phyloP scores from a whole-genome alignment of 2,329 filamentous ascomycete genomes.

The Neofusicoccum parvum region DNA sequence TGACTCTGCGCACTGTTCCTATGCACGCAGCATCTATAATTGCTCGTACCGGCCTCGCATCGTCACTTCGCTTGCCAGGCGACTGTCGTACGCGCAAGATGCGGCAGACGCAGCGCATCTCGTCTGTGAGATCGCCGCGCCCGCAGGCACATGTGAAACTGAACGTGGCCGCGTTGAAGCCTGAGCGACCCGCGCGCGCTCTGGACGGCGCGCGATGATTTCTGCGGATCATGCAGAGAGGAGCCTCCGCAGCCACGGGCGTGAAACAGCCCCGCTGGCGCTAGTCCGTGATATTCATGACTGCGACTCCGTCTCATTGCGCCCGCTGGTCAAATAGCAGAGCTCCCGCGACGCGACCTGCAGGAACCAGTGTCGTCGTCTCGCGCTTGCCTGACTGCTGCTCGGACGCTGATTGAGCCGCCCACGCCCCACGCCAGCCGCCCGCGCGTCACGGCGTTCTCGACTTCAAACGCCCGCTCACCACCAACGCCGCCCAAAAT shows the following conservation, averaged over 20 bases:
- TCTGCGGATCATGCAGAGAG: slow-evolving; percentile 19
- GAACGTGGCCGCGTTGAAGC: slow-evolving; percentile 16
- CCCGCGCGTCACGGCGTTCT: slow-evolving; percentile 16
- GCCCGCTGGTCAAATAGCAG: slow-evolving; percentile 17
- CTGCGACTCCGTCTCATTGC: slow-evolving; percentile 18
- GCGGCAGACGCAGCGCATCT: slow-evolving; percentile 8
- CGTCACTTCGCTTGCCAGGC: slow-evolving; percentile 14
- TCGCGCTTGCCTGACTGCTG: neutral
- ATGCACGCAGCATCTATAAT: neutral
- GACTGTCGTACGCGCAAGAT: slow-evolving; percentile 2
- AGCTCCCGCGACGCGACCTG: neutral
- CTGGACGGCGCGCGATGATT: slow-evolving; percentile 12
- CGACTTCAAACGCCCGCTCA: slow-evolving; percentile 18
- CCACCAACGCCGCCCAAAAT: slow-evolving; percentile 12
- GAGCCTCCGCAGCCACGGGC: slow-evolving; percentile 19
- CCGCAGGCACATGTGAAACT: slow-evolving; percentile 14
- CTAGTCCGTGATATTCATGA: slow-evolving; percentile 20
- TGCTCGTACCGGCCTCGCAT: slow-evolving; percentile 1
- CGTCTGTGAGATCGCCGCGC: slow-evolving; percentile 15
- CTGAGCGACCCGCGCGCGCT: slow-evolving; percentile 14
- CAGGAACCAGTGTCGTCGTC: slow-evolving; percentile 7
- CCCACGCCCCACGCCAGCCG: slow-evolving; percentile 13
- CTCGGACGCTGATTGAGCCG: slow-evolving; percentile 16
- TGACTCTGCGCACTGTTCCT: neutral
- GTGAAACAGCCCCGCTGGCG: slow-evolving; percentile 22